Evolutionary conservation across 2,329 filamentous ascomycete genomes (phyloP), one percentile per base, ranked within the genome.

Genomic region (Penicillium sp.): DNA sequence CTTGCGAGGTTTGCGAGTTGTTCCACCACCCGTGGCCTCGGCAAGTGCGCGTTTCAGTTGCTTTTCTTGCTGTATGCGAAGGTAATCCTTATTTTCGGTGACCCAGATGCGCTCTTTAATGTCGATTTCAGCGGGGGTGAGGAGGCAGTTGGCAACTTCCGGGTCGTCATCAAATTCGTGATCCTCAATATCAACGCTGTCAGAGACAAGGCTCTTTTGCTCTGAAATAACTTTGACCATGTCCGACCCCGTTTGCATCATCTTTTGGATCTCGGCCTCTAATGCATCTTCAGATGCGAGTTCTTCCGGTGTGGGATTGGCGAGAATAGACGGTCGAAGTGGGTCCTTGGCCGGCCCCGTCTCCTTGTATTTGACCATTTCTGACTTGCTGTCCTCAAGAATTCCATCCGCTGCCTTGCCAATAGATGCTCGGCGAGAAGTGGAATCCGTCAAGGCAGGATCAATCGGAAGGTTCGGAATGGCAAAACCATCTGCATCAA

Each of bases 101-200:
- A 96, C 87, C 95, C 95, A 99, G 52, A 98, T 90, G 58, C 87
- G 86, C 73, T 97, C 93, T 73, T 97, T 98, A 69, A 92, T 85
- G 33, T 84, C 84, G 2, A 88, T 85, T 76, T 98, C 93, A 3
- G 86, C 84, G 1, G 88, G 84, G 0, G 83, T 84, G 5, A 98
- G 81, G 35, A 92, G 76, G 69, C 93, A 96, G 66, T 90, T 90
- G 58, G 83, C 79, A 5, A 99, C 92, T 73, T 99, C 95, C 0
- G 88, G 89, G 61, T 99, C 95, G 66, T 96, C 87, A 37, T 88
- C 90, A 68, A 98, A 97, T 69, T 97, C 93, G 56, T 90, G 85
- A 56, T 90, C 90, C 50, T 83, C 86, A 21, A 96, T 88, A 53
- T 89, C 86, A 7, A 68, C 57, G 49, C 60, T 73, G 19, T 74